These are phyloP conservation scores for Aspergillus uvarum DNA, from an alignment of 2,329 filamentous ascomycete species.

Conservation along the genomic window DNA sequence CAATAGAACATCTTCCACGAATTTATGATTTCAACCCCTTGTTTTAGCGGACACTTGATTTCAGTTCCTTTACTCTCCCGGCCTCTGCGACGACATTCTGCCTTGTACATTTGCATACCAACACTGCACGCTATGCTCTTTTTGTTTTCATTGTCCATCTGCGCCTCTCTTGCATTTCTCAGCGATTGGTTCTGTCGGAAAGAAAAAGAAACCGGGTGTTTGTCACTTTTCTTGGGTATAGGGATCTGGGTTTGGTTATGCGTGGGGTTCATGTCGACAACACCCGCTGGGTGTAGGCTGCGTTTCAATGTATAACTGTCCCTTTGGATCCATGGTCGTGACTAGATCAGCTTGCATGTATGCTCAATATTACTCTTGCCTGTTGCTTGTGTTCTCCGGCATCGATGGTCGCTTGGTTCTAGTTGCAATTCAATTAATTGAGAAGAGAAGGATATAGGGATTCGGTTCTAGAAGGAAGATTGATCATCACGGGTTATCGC, in stretches of 20 bases:
- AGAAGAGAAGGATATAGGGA: background rate
- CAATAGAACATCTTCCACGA: conserved; percentile 25
- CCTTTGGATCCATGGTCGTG: conserved; percentile 3
- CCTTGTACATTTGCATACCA: conserved; percentile 16
- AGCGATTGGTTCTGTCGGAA: conserved; percentile 22
- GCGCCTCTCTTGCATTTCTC: conserved; percentile 25
- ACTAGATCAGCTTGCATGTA: too few species aligned
- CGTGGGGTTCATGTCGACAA: conserved; percentile 14
- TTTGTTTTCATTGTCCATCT: conserved; percentile 12
- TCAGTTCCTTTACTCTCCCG: conserved; percentile 9
- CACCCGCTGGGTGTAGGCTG: conserved; percentile 14
- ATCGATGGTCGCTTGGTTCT: conserved; percentile 10
- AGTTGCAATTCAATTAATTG: conserved; percentile 14
- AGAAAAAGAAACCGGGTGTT: conserved; percentile 20
- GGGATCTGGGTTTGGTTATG: conserved; percentile 19
- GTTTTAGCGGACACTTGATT: conserved; percentile 12
- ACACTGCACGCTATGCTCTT: conserved; percentile 9
- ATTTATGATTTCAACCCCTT: conserved; percentile 26
- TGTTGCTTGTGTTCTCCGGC: background rate
- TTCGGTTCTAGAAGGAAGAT: background rate
- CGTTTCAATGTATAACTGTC: conserved; percentile 8
- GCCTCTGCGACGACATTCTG: conserved; percentile 18
- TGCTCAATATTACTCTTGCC: background rate
- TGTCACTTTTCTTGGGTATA: conserved; percentile 15
- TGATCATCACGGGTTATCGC: too few species aligned